A percentile compares a stretch with the other conserved stretches of the same genome.
phyloP scores from a whole-genome alignment of 441 rosid genomes.

The Corymbia citriodora region DNA sequence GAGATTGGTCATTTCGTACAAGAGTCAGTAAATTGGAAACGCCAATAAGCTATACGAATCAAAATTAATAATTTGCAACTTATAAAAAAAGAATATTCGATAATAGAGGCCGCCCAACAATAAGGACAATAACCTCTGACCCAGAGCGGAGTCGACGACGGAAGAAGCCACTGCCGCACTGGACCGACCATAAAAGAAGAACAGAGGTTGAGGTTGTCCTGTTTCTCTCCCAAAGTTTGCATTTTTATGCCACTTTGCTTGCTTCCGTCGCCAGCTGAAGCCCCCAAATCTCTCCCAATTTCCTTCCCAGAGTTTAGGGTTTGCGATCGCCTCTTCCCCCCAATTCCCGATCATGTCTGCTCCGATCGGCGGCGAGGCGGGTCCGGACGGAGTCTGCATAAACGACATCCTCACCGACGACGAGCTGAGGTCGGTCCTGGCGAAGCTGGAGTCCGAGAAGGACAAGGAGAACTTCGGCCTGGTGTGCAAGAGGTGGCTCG shows the following conservation, averaged over 20 bases:
- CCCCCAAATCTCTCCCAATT: neutral
- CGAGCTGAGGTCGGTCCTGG: slow-evolving; percentile 62
- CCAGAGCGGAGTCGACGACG: neutral
- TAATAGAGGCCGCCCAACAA: neutral
- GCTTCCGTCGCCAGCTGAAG: neutral
- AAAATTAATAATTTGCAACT: neutral
- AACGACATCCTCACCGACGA: slow-evolving; percentile 78
- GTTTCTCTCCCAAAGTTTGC: neutral
- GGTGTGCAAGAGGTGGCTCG: slow-evolving; percentile 93
- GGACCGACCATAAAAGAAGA: neutral
- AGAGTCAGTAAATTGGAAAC: neutral
- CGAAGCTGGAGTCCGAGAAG: slow-evolving; percentile 54
- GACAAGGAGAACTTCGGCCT: slow-evolving; percentile 82
- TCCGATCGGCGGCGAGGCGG: neutral
- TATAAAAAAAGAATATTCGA: neutral
- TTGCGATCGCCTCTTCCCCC: neutral
- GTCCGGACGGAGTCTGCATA: slow-evolving; percentile 21
- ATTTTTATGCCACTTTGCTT: neutral
- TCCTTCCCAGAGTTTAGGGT: neutral
- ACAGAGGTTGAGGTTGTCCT: neutral
- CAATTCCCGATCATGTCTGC: neutral
- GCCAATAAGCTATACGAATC: neutral
- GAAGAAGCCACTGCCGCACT: neutral
- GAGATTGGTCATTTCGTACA: neutral
- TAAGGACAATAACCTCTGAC: neutral